These are phyloP conservation scores for Pseudevernia furfuracea DNA, from an alignment of 495 filamentous ascomycete species.

Conservation along the genomic window DNA sequence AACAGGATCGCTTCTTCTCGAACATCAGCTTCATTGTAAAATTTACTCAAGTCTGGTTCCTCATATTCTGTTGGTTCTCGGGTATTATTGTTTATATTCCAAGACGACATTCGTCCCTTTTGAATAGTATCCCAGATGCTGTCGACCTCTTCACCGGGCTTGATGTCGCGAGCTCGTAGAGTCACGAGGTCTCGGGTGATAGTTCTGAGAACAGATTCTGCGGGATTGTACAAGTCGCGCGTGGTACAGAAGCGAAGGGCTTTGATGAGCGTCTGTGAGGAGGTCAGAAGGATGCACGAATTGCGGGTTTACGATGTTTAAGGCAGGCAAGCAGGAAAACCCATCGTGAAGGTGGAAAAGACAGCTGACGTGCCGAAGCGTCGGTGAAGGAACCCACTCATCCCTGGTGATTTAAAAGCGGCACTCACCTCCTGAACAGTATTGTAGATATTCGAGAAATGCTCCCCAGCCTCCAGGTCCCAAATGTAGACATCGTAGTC, in stretches of 20 bases:
- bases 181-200: slow-evolving; percentile 35
- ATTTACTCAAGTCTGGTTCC: slow-evolving; percentile 23
- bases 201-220: slow-evolving; percentile 33
- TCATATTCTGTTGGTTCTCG: slow-evolving; percentile 4
- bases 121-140: slow-evolving; percentile 37
- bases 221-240: slow-evolving; percentile 31
- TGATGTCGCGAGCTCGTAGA: slow-evolving; percentile 34
- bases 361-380: neutral
- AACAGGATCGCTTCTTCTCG: slow-evolving; percentile 43
- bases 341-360: neutral
- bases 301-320: neutral
- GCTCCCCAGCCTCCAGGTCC: slow-evolving; percentile 37
- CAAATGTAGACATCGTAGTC: slow-evolving; percentile 46
- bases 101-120: slow-evolving; percentile 14
- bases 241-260: slow-evolving; percentile 30
- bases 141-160: slow-evolving; percentile 33
- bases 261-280: slow-evolving; percentile 33
- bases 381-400: neutral
- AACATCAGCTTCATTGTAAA: slow-evolving; percentile 41
- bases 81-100: slow-evolving; percentile 11
- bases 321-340: neutral
- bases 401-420: neutral
- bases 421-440: slow-evolving; percentile 29
- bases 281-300: neutral
- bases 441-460: slow-evolving; percentile 27